Evolutionary conservation across 345 rosid species (phyloP), one percentile per base, ranked within the genome.

Genomic region (Linum tenue): DNA sequence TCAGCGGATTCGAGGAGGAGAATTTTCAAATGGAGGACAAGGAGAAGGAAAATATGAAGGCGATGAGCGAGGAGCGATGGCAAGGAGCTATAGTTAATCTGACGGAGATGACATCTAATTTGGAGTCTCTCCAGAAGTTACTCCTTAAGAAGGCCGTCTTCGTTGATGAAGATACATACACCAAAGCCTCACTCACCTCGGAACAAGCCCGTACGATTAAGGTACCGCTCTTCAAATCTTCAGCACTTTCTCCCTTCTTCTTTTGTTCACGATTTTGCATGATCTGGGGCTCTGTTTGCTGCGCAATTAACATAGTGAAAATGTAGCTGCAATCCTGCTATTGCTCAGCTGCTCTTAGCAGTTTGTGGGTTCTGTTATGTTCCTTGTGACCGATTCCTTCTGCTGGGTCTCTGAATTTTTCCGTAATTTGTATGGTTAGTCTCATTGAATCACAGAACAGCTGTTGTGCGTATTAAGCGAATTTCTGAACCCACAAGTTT

Each of bases 161-260:
- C 68, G 97, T 95, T 1, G 95, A 87, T 60, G 96, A 91, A 50
- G 97, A 95, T 39, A 82, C 96, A 51, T 95, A 87, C 72, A 66
- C 89, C 66, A 82, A 84, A 79, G 94, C 96, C 43, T 95, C 98
- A 59, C 87, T 95, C 64, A 84, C 84, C 65, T 86, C 96, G 62
- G 92, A 95, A 67, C 98, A 95, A 78, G 80, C 96, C 40, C 91
- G 97, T 68, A 73, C 94, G 39, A 92, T 92, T 76, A 92, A 92
- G 90, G 98, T 88, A 37, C 3, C 14, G 37, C 38, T 3, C 6
- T 36, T 60, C 8, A 2, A 4, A 35, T 22, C 36, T 5, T n/a
- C 37, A 14, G 31, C 59, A 16, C 57, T 12, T 5, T 11, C 4
- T 55, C 22, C 10, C 5, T 22, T 22, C 5, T 22, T 22, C 31